A percentile compares a stretch with the other conserved stretches of the same genome.
Conservation (phyloP, 2,329 filamentous ascomycete genomes). For the Alternaria conjuncta region DNA sequence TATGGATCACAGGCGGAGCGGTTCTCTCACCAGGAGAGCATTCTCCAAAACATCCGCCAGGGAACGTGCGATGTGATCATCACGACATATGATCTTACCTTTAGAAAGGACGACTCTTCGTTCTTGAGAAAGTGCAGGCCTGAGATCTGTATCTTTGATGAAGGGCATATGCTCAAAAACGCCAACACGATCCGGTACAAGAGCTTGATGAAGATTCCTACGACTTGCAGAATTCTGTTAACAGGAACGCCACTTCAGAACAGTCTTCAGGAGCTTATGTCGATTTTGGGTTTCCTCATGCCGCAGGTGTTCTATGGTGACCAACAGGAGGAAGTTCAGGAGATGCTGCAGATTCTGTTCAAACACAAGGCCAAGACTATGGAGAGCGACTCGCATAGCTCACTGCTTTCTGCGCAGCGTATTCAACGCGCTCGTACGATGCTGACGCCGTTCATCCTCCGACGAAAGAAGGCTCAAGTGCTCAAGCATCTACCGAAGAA, state of each 20-base stretch:
- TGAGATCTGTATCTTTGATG: constrained; percentile 79
- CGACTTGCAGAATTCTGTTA: constrained; percentile 84
- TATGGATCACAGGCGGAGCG: constrained; percentile 73
- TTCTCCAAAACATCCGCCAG: constrained; percentile 67
- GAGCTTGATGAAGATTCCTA: constrained; percentile 76
- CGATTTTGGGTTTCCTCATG: constrained; percentile 92
- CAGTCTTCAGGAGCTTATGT: constrained; percentile 89
- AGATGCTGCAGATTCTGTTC: constrained; percentile 86
- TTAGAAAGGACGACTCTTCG: constrained; percentile 64
- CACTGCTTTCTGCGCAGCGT: constrained; percentile 83
- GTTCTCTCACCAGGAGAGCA: constrained; percentile 69
- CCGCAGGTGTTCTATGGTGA: constrained; percentile 76
- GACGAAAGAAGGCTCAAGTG: constrained; percentile 91
- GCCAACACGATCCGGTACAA: constrained; percentile 81
- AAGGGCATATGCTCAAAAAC: constrained; percentile 94
- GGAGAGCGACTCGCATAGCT: constrained; percentile 73
- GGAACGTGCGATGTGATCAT: constrained; percentile 69
- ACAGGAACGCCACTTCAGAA: constrained; percentile 93
- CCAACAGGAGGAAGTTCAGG: constrained; percentile 69
- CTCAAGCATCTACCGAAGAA: constrained; percentile 83
- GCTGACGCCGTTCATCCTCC: constrained; percentile 92
- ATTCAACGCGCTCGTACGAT: constrained; percentile 88
- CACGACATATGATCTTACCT: constrained; percentile 73
- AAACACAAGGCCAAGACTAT: constrained; percentile 87
- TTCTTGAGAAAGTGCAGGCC: constrained; percentile 67